Percentiles rank a stretch among this genome's conserved stretches.
These are phyloP conservation scores for Magnolia officinalis DNA, from an alignment of 164 flowering plant genomes.

Conservation along the genomic window DNA sequence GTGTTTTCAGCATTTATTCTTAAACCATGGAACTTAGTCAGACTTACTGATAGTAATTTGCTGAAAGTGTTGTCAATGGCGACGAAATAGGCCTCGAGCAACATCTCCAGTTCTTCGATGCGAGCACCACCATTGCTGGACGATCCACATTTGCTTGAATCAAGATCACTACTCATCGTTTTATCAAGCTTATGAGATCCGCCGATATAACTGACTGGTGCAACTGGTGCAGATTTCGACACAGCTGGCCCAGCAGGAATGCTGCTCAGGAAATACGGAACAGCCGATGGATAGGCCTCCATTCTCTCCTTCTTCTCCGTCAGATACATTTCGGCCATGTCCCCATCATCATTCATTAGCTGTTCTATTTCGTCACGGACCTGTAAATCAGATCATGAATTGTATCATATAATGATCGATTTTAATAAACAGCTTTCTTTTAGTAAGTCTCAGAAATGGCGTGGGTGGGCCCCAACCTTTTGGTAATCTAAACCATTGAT, in stretches of 20 bases:
- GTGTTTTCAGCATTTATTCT: neutral
- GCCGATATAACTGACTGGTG: conserved; percentile 54
- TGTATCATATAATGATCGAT: neutral
- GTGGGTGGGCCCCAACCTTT: neutral
- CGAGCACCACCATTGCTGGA: conserved; percentile 45
- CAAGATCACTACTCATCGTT: conserved; percentile 49
- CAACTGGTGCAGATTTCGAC: conserved; percentile 84
- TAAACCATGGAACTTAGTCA: neutral
- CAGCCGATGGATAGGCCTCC: conserved; percentile 43
- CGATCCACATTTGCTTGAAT: conserved; percentile 70
- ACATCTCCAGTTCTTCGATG: conserved; percentile 89
- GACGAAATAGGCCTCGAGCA: conserved; percentile 98
- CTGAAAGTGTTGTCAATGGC: conserved; percentile 69
- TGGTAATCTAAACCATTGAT: neutral
- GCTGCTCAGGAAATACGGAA: conserved; percentile 26
- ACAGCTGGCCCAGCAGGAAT: conserved; percentile 17
- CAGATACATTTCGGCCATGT: conserved; percentile 98
- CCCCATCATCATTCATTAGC: conserved; percentile 98
- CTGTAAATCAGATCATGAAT: conserved; percentile 27
- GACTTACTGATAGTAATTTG: conserved; percentile 74
- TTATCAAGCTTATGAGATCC: conserved; percentile 53
- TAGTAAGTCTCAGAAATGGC: neutral
- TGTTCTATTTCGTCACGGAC: conserved; percentile 96
- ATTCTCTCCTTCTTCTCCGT: conserved; percentile 80
- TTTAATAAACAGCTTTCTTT: neutral